phyloP scores from a whole-genome alignment of 2,329 filamentous ascomycete genomes.

The Aspergillus puulaauensis region DNA sequence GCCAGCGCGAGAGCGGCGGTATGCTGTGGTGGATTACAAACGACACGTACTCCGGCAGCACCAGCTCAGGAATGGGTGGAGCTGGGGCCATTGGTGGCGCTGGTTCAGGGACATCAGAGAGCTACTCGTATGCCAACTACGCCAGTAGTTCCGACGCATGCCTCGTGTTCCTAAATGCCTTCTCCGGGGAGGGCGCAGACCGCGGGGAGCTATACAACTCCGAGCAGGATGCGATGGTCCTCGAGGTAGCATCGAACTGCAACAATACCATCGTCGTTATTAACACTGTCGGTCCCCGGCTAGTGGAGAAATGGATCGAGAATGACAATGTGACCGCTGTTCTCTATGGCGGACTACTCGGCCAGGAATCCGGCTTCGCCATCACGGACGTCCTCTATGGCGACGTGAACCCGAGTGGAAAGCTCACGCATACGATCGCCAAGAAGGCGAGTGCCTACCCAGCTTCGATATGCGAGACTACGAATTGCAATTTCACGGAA shows the following conservation, averaged over 20 bases:
- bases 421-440: not conserved
- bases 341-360: constrained; percentile 63
- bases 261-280: constrained; percentile 64
- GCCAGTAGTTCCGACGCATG: not conserved
- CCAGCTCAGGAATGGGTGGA: not conserved
- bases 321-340: constrained; percentile 65
- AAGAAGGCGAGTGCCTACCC: not conserved
- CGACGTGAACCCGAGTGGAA: not conserved
- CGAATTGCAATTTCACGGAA: constrained; percentile 31
- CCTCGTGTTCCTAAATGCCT: not conserved
- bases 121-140: not conserved
- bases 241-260: constrained; percentile 58
- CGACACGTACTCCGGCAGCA: not conserved
- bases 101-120: not conserved
- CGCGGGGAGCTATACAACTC: constrained; percentile 30
- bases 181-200: not conserved
- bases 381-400: constrained; percentile 60
- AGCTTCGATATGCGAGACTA: not conserved
- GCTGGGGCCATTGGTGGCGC: not conserved
- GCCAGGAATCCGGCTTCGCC: constrained; percentile 61
- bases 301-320: constrained; percentile 58
- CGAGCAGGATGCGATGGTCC: constrained; percentile 47
- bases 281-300: constrained; percentile 62
- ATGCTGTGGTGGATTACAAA: not conserved
- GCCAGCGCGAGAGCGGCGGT: not conserved